Evolutionary conservation across 177 flowering plant genomes (phyloP).

Genomic region (Vitis hybrid): DNA sequence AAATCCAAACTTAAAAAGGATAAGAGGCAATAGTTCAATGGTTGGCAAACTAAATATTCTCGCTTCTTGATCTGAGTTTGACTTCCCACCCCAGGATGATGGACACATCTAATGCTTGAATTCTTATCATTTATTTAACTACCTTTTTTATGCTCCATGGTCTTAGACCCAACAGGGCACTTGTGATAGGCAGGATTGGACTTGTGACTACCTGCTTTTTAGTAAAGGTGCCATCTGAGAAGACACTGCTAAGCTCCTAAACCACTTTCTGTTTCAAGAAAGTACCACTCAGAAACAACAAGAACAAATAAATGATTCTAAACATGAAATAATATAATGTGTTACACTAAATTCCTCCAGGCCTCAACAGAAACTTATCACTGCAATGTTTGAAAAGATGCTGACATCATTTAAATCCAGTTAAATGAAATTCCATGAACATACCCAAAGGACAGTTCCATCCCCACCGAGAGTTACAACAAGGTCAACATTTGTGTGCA

Average conservation of each 20-base stretch:
- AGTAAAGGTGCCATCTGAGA: background rate
- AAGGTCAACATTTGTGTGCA: constrained; percentile 91
- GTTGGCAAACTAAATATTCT: background rate
- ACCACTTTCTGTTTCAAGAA: background rate
- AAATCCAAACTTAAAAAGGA: background rate
- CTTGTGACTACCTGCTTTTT: background rate
- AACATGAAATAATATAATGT: background rate
- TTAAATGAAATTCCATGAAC: constrained; percentile 21
- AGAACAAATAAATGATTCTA: background rate
- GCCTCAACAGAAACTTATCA: background rate
- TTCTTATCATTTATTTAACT: background rate
- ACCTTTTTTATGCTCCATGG: background rate
- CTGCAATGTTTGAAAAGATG: background rate
- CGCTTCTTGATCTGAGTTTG: background rate
- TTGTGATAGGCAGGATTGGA: background rate
- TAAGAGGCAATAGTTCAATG: background rate
- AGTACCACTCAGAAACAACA: background rate
- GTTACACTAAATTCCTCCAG: too few species aligned
- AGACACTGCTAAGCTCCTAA: background rate
- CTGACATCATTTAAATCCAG: background rate
- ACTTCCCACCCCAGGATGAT: background rate
- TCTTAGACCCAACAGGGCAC: background rate
- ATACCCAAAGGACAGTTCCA: constrained; percentile 99
- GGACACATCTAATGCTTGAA: background rate
- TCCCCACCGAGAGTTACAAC: constrained; percentile 98